Conservation (phyloP, 2,329 filamentous ascomycete genomes). For the Penicillium nordicum region DNA sequence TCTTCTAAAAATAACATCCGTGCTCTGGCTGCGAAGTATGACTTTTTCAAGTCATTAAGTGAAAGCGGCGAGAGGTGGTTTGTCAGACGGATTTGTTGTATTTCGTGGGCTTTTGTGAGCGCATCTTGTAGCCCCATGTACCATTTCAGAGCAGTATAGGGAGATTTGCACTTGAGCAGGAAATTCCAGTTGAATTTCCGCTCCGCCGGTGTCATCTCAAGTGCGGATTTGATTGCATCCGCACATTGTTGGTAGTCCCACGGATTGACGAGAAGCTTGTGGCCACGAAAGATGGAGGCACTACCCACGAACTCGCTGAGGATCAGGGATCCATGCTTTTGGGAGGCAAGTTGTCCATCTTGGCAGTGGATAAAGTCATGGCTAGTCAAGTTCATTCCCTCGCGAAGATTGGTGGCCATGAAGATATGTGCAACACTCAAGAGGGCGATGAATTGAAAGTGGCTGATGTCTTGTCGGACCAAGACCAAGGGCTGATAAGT, state of each 20-base stretch:
- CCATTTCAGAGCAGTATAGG: constrained; percentile 81
- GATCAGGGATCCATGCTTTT: constrained; percentile 83
- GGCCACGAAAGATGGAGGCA: constrained; percentile 73
- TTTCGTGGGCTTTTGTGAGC: constrained; percentile 69
- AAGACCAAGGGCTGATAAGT: constrained; percentile 90
- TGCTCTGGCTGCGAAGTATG: constrained; percentile 62
- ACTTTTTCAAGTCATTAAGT: constrained; percentile 56
- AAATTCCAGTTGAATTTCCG: constrained; percentile 70
- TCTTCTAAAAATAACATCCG: constrained; percentile 88
- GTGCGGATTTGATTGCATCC: constrained; percentile 73
- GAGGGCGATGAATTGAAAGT: constrained; percentile 85
- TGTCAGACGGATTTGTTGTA: constrained; percentile 75
- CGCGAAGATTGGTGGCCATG: constrained; percentile 89
- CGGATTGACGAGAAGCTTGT: constrained; percentile 82
- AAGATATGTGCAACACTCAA: constrained; percentile 82
- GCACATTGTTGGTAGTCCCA: constrained; percentile 90
- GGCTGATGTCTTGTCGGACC: constrained; percentile 88
- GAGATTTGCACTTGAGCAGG: constrained; percentile 67
- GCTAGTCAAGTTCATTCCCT: constrained; percentile 93
- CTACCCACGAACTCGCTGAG: constrained; percentile 93
- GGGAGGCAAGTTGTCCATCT: constrained; percentile 67
- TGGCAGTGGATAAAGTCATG: constrained; percentile 93
- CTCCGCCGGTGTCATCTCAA: constrained; percentile 76
- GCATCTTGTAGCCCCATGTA: constrained; percentile 65
- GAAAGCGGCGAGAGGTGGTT: constrained; percentile 78